Evolutionary conservation across 2,329 filamentous ascomycete species (phyloP), one percentile per base, ranked within the genome.

Genomic region (Phaeoacremonium minimum): DNA sequence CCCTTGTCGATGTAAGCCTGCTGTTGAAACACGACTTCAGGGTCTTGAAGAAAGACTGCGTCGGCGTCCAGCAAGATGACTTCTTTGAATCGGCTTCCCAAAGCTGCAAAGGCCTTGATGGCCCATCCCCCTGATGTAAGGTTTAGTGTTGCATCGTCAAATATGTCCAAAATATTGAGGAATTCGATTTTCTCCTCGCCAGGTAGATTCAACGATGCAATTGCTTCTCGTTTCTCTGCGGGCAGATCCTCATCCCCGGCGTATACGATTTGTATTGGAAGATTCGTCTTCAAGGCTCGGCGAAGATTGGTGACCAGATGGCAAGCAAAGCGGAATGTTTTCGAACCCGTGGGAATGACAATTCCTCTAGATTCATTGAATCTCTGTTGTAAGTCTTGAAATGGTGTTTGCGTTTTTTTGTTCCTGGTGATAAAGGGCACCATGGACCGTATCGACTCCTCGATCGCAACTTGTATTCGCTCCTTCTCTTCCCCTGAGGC

Each of bases 41-140:
- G 64, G 0, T 50, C 37, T 33, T 64, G 60, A 0, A 67, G 38
- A 32, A 67, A 63, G 0, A 67, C 58, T 1, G 55, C 51, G 29
- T 66, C 63, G 17, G 63, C 55, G 17, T 67, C 64, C 3, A 65
- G 44, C 2, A 66, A 43, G 11, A 66, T 54, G 4, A 63, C 60
- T 17, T 64, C 45, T 12, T 61, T 53, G 35, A 59, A 66, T 1
- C 37, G 44, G 8, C 56, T 58, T 2, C 57, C 60, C 9, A 67
- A 45, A 0, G 52, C 52, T 6, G 63, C 64, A 15, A 67, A 67
- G 4, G 61, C 48, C 31, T 68, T 67, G 33, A 65, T 58, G 12
- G 63, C 64, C 60, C 62, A 66, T 2, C 54, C 56, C 4, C 57
- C 57, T 12, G 51, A 28, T 6, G 43, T 42, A 4, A 64, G 45